Base-by-base conservation (phyloP, 2,329 filamentous ascomycete genomes). In the Teratosphaeria zuluensis region DNA sequence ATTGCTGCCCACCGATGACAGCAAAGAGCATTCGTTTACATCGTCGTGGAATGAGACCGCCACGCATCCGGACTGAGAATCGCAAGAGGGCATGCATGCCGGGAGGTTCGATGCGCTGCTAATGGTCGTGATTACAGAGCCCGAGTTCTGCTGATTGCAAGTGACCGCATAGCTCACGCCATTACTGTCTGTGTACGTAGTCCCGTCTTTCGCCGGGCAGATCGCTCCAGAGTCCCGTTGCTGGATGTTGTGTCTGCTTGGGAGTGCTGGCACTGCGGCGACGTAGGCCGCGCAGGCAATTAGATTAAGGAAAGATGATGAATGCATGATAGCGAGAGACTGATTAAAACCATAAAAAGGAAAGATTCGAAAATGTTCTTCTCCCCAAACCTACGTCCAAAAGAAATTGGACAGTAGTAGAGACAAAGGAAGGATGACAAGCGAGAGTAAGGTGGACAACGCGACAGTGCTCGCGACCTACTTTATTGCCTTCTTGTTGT, bases 1-100 rank as follows among this genome's bases (percentile, higher is more conserved):
- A 33, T 53, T 54, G 31, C 16, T 56, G 12, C 59, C 59, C 16
- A 58, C 31, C 14, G 51, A 51, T 6, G 51, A 52, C 5, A 58
- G 14, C 30, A 61, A 54, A 32, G 55, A 58, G 35, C 59, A 61
- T 28, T 32, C 12, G 31, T 61, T 61, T 9, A 61, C 42, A n/a
- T 30, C 31, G 12, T 53, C 57, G 51, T 58, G 59, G 48, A 61
- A 61, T 21, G 53, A 31, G n/a, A 46, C 56, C 4, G 53, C 59
- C 9, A 55, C 56, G 31, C 58, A 60, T 21, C 56, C 56, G 19
- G 59, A 32, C 48, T 54, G 11, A 24, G 35, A 31, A 58, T 61
- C 59, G 28, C 59, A 61, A 21, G 57, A 54, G 14, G 31, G 21
- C 56, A 58, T 58, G 31, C 59, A 61, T 8, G 53, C 21, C 11